phyloP scores from a whole-genome alignment of 345 rosid genomes.

The Eucalyptus grandis region DNA sequence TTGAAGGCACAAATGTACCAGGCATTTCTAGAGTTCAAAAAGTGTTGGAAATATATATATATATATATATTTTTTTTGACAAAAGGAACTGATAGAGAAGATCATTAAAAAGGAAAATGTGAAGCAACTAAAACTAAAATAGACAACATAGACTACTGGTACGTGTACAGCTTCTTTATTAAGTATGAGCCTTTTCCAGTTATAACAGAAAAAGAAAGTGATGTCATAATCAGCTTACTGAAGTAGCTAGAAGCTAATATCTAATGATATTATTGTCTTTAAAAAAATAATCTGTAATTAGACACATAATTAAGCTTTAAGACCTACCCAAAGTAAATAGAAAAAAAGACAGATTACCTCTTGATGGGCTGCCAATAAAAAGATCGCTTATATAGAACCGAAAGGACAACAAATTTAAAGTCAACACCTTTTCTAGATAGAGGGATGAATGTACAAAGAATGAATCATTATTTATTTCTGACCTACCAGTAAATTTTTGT shows the following conservation, averaged over 20 bases:
- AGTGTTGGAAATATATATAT: not conserved
- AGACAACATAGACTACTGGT: not conserved
- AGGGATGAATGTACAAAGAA: not conserved
- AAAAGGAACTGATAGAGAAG: not conserved
- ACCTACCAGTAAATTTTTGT: slow-evolving; percentile 77
- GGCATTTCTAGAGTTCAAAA: not conserved
- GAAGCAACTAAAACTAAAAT: not conserved
- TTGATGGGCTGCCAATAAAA: slow-evolving; percentile 33
- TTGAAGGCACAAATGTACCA: not conserved
- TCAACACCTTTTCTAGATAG: not conserved
- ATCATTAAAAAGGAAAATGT: not conserved
- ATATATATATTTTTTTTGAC: not conserved
- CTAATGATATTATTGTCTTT: not conserved
- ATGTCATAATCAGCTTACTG: not conserved
- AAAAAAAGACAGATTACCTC: slow-evolving; percentile 28
- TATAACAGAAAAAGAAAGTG: not conserved
- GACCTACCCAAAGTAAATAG: not conserved
- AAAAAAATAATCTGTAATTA: not conserved
- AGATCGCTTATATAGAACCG: slow-evolving; percentile 67
- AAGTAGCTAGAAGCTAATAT: not conserved
- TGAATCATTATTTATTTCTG: not conserved
- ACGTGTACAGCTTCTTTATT: not conserved
- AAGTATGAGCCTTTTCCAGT: not conserved
- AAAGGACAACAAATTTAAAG: not conserved
- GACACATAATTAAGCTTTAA: not conserved